Base-by-base conservation (phyloP, 805 yeast genomes). In the Sugiyamaella lignohabitans region DNA sequence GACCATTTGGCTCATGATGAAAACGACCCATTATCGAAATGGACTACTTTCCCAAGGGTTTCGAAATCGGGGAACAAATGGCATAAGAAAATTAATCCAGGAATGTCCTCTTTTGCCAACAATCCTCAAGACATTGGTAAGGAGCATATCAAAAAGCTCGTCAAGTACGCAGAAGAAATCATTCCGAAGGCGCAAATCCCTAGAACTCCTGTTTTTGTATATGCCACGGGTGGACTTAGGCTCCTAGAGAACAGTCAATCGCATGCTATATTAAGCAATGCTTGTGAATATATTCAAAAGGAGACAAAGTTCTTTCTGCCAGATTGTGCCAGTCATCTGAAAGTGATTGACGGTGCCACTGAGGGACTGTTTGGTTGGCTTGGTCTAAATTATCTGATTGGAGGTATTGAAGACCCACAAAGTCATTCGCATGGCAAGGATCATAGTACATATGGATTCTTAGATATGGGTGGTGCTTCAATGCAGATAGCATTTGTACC, bases 381-480 rank as follows among this genome's bases (percentile, higher is more conserved):
- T 23, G 91, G 89, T 0, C 70, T 93, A 42, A 93, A 93, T 62
- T 93, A 91, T 65, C 66, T 93, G 47, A 76, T 83, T 66, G 84
- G 87, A 1, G 77, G 76, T 51, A 69, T 88, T 41, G 73, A 45
- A 8, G 56, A 53, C 19, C 62, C 65, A 55, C 45, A 66, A 3
- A 58, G 53, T 3, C 49, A 49, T 10, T 50, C 49, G 20, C 50
- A 50, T 21, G 48, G 52, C 18, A 65, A 59, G 22, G 49, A 55
- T 1, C 64, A 62, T 11, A 59, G 64, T 1, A 81, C 96, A 0
- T 82, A 76, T 54, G 98, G 98, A 2, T 91, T 93, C 56, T 82
- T 93, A 87, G 98, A 93, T 64, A 93, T 93, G 98, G 98, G 98
- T 6, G 98, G 98, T n/a, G 98, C 98, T 0, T 87, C 96, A 1